A percentile compares a stretch with the other conserved stretches of the same genome.
These are phyloP conservation scores for Calonectria pseudoreteaudii DNA, from an alignment of 2,329 filamentous ascomycete species.

Conservation along the genomic window DNA sequence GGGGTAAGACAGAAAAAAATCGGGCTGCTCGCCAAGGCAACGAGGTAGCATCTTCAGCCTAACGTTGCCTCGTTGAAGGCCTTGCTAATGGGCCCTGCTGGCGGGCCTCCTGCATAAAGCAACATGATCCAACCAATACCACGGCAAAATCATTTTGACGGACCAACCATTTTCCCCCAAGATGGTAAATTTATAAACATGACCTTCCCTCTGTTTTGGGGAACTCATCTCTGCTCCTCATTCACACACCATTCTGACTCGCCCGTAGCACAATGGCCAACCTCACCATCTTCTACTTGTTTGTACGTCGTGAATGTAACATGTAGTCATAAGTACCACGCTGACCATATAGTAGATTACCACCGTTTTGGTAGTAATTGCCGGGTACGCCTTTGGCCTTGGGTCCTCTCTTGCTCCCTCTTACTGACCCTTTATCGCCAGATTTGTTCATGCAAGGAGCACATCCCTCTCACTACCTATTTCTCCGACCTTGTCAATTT, in stretches of 20 bases:
- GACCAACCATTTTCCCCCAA: not conserved
- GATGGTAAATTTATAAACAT: not conserved
- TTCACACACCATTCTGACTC: constrained; percentile 16
- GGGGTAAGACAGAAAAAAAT: not conserved
- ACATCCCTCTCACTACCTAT: constrained; percentile 55
- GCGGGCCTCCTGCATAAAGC: not conserved
- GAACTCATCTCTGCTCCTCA: not conserved
- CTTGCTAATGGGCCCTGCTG: not conserved
- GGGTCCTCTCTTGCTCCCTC: not conserved
- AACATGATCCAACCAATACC: not conserved
- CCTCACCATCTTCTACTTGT: constrained; percentile 45
- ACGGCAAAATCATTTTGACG: not conserved
- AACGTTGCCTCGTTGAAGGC: not conserved
- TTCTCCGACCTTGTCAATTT: constrained; percentile 49
- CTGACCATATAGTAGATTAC: constrained; percentile 1
- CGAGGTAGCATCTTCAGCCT: not conserved
- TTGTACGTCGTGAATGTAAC: constrained; percentile 36
- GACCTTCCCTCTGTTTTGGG: not conserved
- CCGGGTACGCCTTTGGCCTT: not conserved
- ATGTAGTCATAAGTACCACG: no score
- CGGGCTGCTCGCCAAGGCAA: not conserved
- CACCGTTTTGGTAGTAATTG: not conserved
- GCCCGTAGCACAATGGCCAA: constrained; percentile 37
- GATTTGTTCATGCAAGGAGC: constrained; percentile 54
- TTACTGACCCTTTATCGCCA: constrained; percentile 34